Conservation (phyloP, 2,329 filamentous ascomycete genomes). For the Diaporthe sp. region DNA sequence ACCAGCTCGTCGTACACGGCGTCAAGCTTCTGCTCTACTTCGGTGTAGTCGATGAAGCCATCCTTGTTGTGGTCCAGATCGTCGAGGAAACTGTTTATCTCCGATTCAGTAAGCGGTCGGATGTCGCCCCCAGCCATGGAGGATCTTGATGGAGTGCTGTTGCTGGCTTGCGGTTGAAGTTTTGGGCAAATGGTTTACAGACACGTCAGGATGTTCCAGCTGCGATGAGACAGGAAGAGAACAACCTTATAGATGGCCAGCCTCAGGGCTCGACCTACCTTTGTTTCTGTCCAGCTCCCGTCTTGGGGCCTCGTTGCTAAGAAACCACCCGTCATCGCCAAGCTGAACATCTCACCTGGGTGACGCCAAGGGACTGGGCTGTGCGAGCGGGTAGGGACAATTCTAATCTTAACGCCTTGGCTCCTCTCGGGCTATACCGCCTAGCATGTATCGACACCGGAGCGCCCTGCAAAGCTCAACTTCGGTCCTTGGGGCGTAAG, state of each 20-base stretch:
- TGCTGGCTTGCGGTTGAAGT: neutral
- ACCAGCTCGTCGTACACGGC: constrained; percentile 64
- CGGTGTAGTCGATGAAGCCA: constrained; percentile 63
- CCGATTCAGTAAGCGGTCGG: constrained; percentile 57
- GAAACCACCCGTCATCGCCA: constrained; percentile 18
- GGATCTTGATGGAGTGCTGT: neutral
- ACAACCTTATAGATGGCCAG: neutral
- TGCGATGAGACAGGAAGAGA: neutral
- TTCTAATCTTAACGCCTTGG: constrained; percentile 29
- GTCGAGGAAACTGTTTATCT: constrained; percentile 65
- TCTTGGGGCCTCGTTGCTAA: neutral
- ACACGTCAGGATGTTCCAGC: neutral
- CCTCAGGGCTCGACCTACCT: neutral
- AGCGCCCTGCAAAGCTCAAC: neutral
- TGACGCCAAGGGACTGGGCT: constrained; percentile 25
- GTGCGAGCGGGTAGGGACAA: constrained; percentile 16
- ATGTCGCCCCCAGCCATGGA: constrained; percentile 41
- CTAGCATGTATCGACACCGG: neutral
- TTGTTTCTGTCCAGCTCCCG: neutral
- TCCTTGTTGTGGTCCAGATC: constrained; percentile 65
- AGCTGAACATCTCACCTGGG: constrained; percentile 18
- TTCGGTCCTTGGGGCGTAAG: neutral
- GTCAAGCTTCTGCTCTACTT: constrained; percentile 66
- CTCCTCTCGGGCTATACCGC: neutral
- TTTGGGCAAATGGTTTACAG: neutral